Conservation (phyloP, 306 rosid species). For the Quercus bicolor region DNA sequence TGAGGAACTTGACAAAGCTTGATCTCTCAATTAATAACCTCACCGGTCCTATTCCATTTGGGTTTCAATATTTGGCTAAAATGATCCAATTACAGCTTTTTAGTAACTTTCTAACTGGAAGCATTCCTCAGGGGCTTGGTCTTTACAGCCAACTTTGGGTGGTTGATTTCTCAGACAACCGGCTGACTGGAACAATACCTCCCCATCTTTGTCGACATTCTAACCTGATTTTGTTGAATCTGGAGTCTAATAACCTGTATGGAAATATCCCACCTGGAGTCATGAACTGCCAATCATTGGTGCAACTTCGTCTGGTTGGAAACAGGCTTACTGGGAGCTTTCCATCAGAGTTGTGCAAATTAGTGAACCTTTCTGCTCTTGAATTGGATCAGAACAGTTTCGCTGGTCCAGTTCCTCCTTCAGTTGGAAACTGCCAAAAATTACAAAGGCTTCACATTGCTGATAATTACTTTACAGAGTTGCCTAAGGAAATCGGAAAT, state of each 20-base stretch:
- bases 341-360: constrained; percentile 71
- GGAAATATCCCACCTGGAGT: constrained; percentile 71
- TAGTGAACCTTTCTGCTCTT: constrained; percentile 63
- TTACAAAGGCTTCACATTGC: constrained; percentile 94
- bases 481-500: constrained; percentile 83
- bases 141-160: constrained; percentile 75
- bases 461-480: constrained; percentile 60
- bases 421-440: constrained; percentile 53
- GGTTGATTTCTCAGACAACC: constrained; percentile 79
- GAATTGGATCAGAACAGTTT: constrained; percentile 76
- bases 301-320: constrained; percentile 59
- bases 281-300: constrained; percentile 57
- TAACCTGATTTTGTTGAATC: constrained; percentile 58
- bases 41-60: constrained; percentile 66
- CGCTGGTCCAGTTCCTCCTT: constrained; percentile 70
- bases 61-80: constrained; percentile 56
- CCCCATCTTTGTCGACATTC: constrained; percentile 69
- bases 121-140: constrained; percentile 73
- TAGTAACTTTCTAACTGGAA: constrained; percentile 68
- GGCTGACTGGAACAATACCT: constrained; percentile 68
- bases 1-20: constrained; percentile 62
- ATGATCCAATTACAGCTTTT: constrained; percentile 81
- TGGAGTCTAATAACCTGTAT: constrained; percentile 53
- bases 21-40: constrained; percentile 90
- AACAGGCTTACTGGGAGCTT: constrained; percentile 75